These are phyloP conservation scores for Phytophthora constricta DNA, from an alignment of 352 stramenopile genomes.

Conservation along the genomic window DNA sequence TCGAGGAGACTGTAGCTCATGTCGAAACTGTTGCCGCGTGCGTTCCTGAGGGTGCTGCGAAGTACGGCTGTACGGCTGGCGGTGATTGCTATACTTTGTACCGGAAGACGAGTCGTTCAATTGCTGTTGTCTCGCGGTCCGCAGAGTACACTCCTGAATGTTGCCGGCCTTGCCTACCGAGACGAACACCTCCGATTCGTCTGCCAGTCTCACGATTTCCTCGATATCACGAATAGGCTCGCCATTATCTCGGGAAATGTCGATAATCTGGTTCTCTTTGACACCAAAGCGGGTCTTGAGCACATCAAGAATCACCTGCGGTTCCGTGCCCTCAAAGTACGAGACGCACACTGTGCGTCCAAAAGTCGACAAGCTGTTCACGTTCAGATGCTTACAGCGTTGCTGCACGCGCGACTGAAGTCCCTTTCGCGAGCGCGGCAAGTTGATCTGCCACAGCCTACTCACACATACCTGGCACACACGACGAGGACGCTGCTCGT, in stretches of 20 bases:
- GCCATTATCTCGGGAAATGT: conserved; percentile 76
- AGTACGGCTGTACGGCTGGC: conserved; percentile 23
- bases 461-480: conserved; percentile 82
- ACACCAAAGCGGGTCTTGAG: conserved; percentile 84
- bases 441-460: conserved; percentile 82
- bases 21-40: conserved; percentile 34
- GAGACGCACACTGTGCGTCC: conserved; percentile 81
- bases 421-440: conserved; percentile 72
- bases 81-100: conserved; percentile 22
- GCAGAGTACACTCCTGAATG: conserved; percentile 61
- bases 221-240: conserved; percentile 61
- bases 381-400: conserved; percentile 74
- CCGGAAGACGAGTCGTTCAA: conserved; percentile 16
- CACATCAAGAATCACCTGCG: conserved; percentile 72
- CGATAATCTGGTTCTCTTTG: conserved; percentile 76
- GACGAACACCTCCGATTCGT: conserved; percentile 75
- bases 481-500: conserved; percentile 62
- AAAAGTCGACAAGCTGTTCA: conserved; percentile 83
- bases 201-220: conserved; percentile 55
- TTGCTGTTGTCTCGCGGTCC: conserved; percentile 31
- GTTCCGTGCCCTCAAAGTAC: conserved; percentile 82
- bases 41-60: conserved; percentile 32
- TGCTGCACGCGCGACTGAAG: conserved; percentile 46
- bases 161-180: conserved; percentile 83
- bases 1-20: conserved; percentile 39